Percentiles rank a stretch among this genome's conserved stretches.
These are phyloP conservation scores for Pulveroboletus sp. DNA, from an alignment of 768 basidiomycete species.

Conservation along the genomic window DNA sequence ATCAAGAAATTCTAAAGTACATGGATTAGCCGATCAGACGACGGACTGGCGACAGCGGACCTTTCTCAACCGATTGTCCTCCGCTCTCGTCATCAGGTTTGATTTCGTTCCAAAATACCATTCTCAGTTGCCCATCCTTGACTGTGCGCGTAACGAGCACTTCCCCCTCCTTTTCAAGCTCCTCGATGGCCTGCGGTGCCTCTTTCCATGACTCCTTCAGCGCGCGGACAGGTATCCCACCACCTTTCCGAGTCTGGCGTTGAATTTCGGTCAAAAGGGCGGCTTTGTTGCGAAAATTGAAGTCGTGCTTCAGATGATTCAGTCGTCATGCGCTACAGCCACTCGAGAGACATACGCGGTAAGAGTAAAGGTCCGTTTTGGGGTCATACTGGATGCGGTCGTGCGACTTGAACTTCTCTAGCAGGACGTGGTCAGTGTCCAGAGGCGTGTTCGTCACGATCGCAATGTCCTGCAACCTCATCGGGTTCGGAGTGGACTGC, in stretches of 20 bases:
- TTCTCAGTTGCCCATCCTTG: constrained; percentile 77
- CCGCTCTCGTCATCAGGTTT: constrained; percentile 71
- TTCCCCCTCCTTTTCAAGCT: constrained; percentile 85
- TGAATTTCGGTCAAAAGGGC: constrained; percentile 83
- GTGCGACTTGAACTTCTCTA: constrained; percentile 80
- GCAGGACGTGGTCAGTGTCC: constrained; percentile 62
- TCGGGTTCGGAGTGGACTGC: constrained; percentile 69
- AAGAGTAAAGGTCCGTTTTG: constrained; percentile 82
- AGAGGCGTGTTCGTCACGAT: constrained; percentile 76
- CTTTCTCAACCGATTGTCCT: constrained; percentile 74
- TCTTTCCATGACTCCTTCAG: constrained; percentile 92
- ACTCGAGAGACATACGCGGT: constrained; percentile 54
- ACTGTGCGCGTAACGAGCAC: constrained; percentile 82
- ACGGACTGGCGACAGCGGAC: constrained; percentile 35
- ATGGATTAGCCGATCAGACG: constrained; percentile 3
- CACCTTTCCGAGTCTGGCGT: constrained; percentile 76
- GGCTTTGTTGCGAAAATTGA: constrained; percentile 78
- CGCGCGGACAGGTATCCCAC: constrained; percentile 77
- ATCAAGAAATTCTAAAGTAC: constrained; percentile 69
- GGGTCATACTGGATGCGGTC: constrained; percentile 77
- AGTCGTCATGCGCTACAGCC: neutral
- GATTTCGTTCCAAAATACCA: constrained; percentile 91
- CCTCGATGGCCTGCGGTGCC: constrained; percentile 77
- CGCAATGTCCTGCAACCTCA: constrained; percentile 84
- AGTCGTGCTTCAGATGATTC: constrained; percentile 62